Conservation (phyloP, 345 rosid genomes). For the Rhodomyrtus tomentosa region DNA sequence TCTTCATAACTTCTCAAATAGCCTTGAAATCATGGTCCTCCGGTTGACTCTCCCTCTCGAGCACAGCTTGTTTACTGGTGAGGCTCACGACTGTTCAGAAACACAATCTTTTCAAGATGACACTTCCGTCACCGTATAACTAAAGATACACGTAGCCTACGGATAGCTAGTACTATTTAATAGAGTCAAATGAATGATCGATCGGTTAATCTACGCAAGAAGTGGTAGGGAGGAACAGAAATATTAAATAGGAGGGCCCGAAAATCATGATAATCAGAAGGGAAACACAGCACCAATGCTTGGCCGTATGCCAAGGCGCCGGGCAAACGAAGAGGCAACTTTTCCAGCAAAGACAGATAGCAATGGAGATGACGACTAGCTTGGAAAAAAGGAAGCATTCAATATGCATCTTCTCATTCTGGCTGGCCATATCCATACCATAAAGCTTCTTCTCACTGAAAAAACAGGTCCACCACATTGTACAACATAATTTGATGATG, state of each 20-base stretch:
- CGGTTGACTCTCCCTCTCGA: neutral
- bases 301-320: neutral
- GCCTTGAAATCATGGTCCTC: neutral
- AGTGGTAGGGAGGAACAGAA: neutral
- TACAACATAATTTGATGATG: neutral
- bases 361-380: neutral
- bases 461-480: no score
- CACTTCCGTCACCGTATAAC: neutral
- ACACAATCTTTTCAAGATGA: neutral
- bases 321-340: neutral
- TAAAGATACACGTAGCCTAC: neutral
- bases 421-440: no score
- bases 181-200: neutral
- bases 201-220: neutral
- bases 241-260: neutral
- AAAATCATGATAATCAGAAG: neutral
- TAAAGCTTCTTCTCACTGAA: no score
- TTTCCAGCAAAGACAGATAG: neutral
- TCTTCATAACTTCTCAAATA: neutral
- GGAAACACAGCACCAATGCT: neutral
- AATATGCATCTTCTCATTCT: neutral
- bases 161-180: accelerated
- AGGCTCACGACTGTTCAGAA: neutral
- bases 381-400: neutral
- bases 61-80: neutral